Evolutionary conservation across 495 filamentous ascomycete genomes (phyloP).

Genomic region (Articulospora tetracladia): DNA sequence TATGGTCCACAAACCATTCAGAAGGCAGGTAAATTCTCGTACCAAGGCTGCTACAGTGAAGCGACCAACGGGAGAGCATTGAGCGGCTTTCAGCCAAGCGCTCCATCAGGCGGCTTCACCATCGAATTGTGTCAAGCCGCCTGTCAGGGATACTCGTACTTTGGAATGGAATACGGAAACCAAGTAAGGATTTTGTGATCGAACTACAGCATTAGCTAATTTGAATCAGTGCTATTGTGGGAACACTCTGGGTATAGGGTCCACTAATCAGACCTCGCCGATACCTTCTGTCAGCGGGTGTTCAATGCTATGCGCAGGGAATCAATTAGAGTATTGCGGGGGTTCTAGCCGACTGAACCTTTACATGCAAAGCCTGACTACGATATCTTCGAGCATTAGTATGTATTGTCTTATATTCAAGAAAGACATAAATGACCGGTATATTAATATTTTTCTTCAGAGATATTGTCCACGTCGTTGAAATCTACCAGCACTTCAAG

Average conservation of each 20-base stretch:
- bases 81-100: neutral
- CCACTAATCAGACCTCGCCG: slow-evolving; percentile 16
- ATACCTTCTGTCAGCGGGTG: slow-evolving; percentile 22
- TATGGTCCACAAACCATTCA: slow-evolving; percentile 12
- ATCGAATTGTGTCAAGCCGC: slow-evolving; percentile 32
- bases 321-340: slow-evolving; percentile 37
- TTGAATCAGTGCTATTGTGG: slow-evolving; percentile 21
- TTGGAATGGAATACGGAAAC: slow-evolving; percentile 35
- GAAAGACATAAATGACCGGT: too few relatives aligned
- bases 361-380: slow-evolving; percentile 22
- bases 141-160: slow-evolving; percentile 29
- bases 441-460: too few relatives aligned
- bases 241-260: slow-evolving; percentile 21
- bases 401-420: neutral
- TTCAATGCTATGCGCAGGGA: slow-evolving; percentile 40
- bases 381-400: neutral
- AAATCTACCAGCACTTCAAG: neutral
- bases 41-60: slow-evolving; percentile 46
- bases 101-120: slow-evolving; percentile 24
- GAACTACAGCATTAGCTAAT: too few relatives aligned
- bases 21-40: slow-evolving; percentile 35
- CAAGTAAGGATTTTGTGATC: too few relatives aligned
- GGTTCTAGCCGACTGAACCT: slow-evolving; percentile 28
- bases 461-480: neutral
- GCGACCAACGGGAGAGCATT: slow-evolving; percentile 14